Evolutionary conservation across 345 rosid genomes (phyloP).

Genomic region (Anacardium occidentale): DNA sequence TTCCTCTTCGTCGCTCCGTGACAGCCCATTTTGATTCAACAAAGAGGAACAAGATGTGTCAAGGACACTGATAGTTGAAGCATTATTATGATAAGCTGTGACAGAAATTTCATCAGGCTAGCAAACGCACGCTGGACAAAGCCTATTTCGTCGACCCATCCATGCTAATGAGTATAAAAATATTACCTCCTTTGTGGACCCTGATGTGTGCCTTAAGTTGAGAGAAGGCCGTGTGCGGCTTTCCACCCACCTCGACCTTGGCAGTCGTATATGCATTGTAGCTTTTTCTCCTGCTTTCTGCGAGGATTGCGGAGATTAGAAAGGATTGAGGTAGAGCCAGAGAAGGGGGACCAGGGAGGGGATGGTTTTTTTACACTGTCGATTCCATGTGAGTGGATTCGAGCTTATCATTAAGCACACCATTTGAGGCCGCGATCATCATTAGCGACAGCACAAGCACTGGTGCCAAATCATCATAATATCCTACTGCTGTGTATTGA

Average conservation of each 20-base stretch:
- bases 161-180: slow-evolving; percentile 6
- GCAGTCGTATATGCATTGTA: slow-evolving; percentile 1
- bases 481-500: background rate
- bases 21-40: background rate
- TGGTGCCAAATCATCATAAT: slow-evolving; percentile 11
- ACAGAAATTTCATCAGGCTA: background rate
- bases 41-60: background rate
- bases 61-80: background rate
- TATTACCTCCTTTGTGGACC: slow-evolving; percentile 20
- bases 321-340: background rate
- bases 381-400: slow-evolving; percentile 23
- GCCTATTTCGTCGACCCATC: slow-evolving; percentile 2
- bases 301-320: slow-evolving; percentile 31
- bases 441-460: slow-evolving; percentile 15
- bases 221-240: slow-evolving; percentile 4
- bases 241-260: slow-evolving; percentile 23
- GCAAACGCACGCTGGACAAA: background rate
- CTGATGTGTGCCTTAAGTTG: background rate
- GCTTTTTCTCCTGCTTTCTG: slow-evolving; percentile 19
- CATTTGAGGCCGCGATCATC: slow-evolving; percentile 24
- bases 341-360: slow-evolving; percentile 21
- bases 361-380: background rate
- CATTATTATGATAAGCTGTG: background rate
- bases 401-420: slow-evolving; percentile 34
- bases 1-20: background rate